phyloP scores from a whole-genome alignment of 116 monocot genomes.

The Phalaenopsis hybrid region DNA sequence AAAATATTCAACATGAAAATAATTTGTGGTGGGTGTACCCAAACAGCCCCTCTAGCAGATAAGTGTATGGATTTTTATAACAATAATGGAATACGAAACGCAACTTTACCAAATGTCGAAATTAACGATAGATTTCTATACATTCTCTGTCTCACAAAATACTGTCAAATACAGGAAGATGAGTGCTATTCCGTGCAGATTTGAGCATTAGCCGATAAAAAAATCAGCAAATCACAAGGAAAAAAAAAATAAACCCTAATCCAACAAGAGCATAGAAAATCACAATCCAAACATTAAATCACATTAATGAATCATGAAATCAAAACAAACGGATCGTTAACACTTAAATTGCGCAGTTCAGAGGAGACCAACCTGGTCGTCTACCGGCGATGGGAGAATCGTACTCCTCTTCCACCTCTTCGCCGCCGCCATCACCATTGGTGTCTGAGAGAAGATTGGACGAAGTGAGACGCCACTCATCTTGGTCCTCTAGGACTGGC shows the following conservation, averaged over 20 bases:
- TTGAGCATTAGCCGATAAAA: background rate
- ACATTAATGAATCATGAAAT: background rate
- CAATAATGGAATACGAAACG: too few relatives aligned
- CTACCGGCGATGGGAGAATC: conserved; percentile 24
- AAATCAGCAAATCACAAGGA: too few relatives aligned
- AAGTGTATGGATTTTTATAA: too few relatives aligned
- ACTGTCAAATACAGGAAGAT: background rate
- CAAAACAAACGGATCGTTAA: background rate
- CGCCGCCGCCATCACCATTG: conserved; percentile 1
- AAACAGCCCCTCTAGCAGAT: too few relatives aligned
- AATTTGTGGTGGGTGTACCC: too few relatives aligned
- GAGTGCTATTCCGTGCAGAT: background rate
- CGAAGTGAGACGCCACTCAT: conserved; percentile 7
- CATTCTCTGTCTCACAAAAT: too few relatives aligned
- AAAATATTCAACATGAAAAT: too few relatives aligned
- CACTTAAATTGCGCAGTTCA: background rate
- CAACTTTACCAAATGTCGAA: too few relatives aligned
- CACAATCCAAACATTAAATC: too few relatives aligned
- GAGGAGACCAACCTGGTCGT: conserved; percentile 22
- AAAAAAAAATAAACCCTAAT: too few relatives aligned
- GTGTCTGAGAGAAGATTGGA: background rate
- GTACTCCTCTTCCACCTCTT: conserved; percentile 21
- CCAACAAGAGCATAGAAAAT: too few relatives aligned
- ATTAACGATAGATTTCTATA: too few relatives aligned
- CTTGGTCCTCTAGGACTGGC: conserved; percentile 37